Percentiles rank a stretch among this genome's conserved stretches.
phyloP scores from a whole-genome alignment of 306 rosid species.

The Malus orientalis region DNA sequence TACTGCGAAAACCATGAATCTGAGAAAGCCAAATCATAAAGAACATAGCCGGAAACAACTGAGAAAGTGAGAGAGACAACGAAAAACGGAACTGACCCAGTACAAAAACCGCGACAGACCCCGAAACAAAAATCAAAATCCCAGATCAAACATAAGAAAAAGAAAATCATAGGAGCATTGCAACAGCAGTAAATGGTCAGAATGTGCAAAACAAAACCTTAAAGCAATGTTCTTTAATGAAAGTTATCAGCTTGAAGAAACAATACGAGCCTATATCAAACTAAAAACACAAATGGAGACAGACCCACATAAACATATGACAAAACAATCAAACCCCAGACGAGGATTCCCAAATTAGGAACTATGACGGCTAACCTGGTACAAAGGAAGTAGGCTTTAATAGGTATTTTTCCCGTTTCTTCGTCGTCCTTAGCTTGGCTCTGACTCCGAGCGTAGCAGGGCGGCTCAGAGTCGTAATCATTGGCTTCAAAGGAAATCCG shows the following conservation, averaged over 20 bases:
- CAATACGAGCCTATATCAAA: background rate
- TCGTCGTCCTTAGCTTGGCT: conserved; percentile 22
- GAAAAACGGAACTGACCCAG: background rate
- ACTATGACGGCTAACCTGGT: conserved; percentile 49
- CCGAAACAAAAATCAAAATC: background rate
- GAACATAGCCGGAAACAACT: conserved; percentile 16
- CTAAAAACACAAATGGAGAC: background rate
- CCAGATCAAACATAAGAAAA: background rate
- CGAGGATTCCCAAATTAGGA: conserved; percentile 8
- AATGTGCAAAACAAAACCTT: background rate
- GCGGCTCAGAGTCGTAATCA: conserved; percentile 35
- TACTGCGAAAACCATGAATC: conserved; percentile 89
- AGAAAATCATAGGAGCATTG: background rate
- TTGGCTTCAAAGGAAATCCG: conserved; percentile 15
- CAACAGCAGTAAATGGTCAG: background rate
- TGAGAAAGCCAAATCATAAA: conserved; percentile 57
- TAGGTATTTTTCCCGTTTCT: conserved; percentile 49
- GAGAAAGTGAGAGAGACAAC: conserved; percentile 20
- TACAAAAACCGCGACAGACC: conserved; percentile 3
- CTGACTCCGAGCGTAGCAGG: background rate
- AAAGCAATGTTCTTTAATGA: background rate
- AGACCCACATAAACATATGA: conserved; percentile 1
- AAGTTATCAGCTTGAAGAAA: background rate
- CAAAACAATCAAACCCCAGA: background rate
- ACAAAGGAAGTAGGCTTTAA: conserved; percentile 81